Conservation (phyloP, 2,329 filamentous ascomycete genomes). For the Phialocephala subalpina region DNA sequence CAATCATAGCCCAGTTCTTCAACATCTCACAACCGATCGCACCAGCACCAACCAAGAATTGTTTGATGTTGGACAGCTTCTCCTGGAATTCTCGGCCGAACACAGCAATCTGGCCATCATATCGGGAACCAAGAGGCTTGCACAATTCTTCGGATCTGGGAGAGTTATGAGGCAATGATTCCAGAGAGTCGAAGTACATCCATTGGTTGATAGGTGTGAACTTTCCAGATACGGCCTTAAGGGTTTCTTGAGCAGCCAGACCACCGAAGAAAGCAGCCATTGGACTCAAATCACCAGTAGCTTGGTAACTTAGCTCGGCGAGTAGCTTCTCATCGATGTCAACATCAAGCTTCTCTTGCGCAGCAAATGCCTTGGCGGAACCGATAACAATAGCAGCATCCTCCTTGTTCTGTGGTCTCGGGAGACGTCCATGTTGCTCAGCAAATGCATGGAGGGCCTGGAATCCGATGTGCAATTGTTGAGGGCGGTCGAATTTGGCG, state of each 20-base stretch:
- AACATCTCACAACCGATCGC: conserved; percentile 99
- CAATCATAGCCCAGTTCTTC: conserved; percentile 99
- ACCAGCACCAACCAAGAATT: conserved; percentile 95
- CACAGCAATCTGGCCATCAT: conserved; percentile 97
- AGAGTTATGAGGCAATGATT: conserved; percentile 82
- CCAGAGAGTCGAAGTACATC: conserved; percentile 98
- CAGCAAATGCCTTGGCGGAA: conserved; percentile 77
- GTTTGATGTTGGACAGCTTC: conserved; percentile 86
- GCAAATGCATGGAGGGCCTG: conserved; percentile 91
- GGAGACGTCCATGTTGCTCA: conserved; percentile 76
- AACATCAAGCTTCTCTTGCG: conserved; percentile 77
- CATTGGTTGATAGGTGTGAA: conserved; percentile 96
- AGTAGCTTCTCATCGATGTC: conserved; percentile 94
- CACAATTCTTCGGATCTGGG: conserved; percentile 86
- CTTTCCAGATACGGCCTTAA: conserved; percentile 97
- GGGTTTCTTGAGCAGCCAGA: conserved; percentile 89
- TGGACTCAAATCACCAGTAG: conserved; percentile 86
- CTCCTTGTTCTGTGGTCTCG: conserved; percentile 82
- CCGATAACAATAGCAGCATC: conserved; percentile 83
- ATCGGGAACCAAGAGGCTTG: conserved; percentile 83
- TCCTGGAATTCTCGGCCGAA: conserved; percentile 95
- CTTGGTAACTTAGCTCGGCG: conserved; percentile 93
- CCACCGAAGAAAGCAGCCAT: conserved; percentile 97
- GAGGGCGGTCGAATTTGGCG: conserved; percentile 95
- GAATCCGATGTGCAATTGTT: conserved; percentile 90